phyloP scores from a whole-genome alignment of 2,329 filamentous ascomycete species.

The Acephala macrosclerotiorum region DNA sequence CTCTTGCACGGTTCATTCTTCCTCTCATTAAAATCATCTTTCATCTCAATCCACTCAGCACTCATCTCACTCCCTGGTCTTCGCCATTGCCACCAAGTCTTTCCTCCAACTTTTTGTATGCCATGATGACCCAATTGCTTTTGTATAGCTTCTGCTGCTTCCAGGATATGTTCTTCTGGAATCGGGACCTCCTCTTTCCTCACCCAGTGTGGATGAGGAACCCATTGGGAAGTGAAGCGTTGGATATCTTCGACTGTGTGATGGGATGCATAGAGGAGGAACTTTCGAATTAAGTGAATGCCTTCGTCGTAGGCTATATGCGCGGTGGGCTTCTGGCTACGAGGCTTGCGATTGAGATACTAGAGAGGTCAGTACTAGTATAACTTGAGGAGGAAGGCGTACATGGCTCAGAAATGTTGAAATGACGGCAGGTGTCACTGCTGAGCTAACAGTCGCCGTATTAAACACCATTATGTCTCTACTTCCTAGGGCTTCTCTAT shows the following conservation, averaged over 20 bases:
- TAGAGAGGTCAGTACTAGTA: constrained; percentile 47
- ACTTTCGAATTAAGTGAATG: constrained; percentile 83
- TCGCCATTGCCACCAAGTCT: constrained; percentile 90
- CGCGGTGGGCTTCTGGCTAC: constrained; percentile 81
- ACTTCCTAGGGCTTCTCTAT: constrained; percentile 3
- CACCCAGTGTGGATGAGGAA: constrained; percentile 89
- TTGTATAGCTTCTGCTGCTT: constrained; percentile 72
- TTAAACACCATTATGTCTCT: constrained; percentile 59
- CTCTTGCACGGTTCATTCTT: constrained; percentile 70
- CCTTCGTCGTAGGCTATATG: constrained; percentile 96
- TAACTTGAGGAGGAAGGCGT: constrained; percentile 45
- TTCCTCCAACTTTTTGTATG: constrained; percentile 78
- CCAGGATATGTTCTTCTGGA: constrained; percentile 65
- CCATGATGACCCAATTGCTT: constrained; percentile 81
- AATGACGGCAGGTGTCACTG: constrained; percentile 87
- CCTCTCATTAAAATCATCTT: constrained; percentile 76
- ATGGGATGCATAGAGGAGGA: constrained; percentile 83
- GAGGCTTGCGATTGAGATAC: constrained; percentile 82
- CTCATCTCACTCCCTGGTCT: constrained; percentile 69
- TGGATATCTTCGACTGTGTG: constrained; percentile 95
- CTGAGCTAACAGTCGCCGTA: constrained; percentile 81
- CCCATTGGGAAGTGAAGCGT: constrained; percentile 89
- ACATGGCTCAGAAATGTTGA: constrained; percentile 89
- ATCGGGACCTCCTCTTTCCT: constrained; percentile 76
- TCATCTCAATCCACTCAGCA: constrained; percentile 98